Conservation (phyloP, 768 basidiomycete species). For the Tylopilus vinaceipallidus region DNA sequence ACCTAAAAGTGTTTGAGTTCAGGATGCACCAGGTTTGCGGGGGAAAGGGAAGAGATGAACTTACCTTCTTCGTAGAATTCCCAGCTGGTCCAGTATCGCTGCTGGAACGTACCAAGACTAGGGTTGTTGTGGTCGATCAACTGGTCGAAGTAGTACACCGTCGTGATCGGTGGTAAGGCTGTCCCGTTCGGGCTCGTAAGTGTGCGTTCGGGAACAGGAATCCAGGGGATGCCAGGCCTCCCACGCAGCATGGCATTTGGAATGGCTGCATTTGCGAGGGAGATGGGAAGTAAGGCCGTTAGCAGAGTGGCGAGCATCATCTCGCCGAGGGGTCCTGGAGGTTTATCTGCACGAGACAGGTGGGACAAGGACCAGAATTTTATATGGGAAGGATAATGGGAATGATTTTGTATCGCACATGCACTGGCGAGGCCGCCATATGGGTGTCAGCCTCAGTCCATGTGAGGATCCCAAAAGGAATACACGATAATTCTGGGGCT, state of each 20-base stretch:
- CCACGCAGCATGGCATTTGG: constrained; percentile 21
- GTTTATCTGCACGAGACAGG: neutral
- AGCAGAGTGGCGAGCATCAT: constrained; percentile 15
- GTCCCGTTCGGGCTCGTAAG: constrained; percentile 24
- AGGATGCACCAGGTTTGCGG: neutral
- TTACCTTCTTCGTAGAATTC: constrained; percentile 60
- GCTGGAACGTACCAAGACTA: constrained; percentile 70
- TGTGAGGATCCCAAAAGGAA: too few relatives aligned
- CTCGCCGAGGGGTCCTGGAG: neutral
- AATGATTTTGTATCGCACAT: constrained; percentile 5
- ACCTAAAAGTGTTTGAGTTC: constrained; percentile 3
- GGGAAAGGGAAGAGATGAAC: neutral
- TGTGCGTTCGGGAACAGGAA: constrained; percentile 9
- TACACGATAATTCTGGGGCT: too few relatives aligned
- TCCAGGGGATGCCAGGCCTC: constrained; percentile 10
- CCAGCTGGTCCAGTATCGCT: constrained; percentile 70
- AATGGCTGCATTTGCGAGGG: constrained; percentile 20
- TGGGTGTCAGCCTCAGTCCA: constrained; percentile 5
- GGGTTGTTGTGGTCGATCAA: constrained; percentile 49
- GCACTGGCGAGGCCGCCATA: neutral
- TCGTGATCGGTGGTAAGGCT: constrained; percentile 24
- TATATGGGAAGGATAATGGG: constrained; percentile 9
- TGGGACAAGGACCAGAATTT: neutral
- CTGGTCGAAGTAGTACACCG: constrained; percentile 32
- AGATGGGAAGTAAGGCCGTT: constrained; percentile 6